Percentiles rank a stretch among this genome's conserved stretches.
These are phyloP conservation scores for Trichoderma lentiforme DNA, from an alignment of 2,329 filamentous ascomycete species.

Conservation along the genomic window DNA sequence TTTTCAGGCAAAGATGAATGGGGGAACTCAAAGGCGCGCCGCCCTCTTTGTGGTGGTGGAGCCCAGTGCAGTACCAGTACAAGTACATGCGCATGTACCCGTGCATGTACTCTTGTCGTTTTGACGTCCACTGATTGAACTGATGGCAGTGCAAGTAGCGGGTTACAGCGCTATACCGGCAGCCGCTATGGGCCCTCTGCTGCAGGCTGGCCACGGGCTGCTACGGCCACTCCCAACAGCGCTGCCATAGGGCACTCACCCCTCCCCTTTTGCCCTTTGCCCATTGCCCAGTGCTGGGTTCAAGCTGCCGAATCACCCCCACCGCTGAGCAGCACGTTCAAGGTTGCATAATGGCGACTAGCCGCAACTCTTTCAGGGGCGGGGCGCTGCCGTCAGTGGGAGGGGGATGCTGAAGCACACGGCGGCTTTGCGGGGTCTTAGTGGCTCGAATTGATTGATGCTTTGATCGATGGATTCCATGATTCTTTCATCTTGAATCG, in stretches of 20 bases:
- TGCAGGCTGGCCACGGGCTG: neutral
- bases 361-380: constrained; percentile 11
- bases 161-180: neutral
- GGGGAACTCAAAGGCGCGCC: constrained; percentile 5
- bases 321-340: constrained; percentile 6
- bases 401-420: constrained; percentile 28
- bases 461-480: neutral
- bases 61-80: neutral
- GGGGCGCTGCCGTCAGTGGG: constrained; percentile 18
- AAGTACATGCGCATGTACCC: neutral
- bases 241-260: neutral
- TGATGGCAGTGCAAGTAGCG: neutral
- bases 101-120: neutral
- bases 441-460: constrained; percentile 23
- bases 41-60: neutral
- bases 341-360: constrained; percentile 13
- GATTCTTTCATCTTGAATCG: neutral
- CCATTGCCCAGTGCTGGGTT: neutral
- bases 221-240: neutral
- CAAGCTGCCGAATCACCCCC: constrained; percentile 9
- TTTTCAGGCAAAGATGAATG: constrained; percentile 6
- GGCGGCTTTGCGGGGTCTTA: constrained; percentile 30
- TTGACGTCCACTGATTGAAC: neutral
- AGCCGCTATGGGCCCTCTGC: neutral
- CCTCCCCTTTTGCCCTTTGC: neutral